Conservation (phyloP, 768 basidiomycete genomes). For the Termitomyces eurrhizus region DNA sequence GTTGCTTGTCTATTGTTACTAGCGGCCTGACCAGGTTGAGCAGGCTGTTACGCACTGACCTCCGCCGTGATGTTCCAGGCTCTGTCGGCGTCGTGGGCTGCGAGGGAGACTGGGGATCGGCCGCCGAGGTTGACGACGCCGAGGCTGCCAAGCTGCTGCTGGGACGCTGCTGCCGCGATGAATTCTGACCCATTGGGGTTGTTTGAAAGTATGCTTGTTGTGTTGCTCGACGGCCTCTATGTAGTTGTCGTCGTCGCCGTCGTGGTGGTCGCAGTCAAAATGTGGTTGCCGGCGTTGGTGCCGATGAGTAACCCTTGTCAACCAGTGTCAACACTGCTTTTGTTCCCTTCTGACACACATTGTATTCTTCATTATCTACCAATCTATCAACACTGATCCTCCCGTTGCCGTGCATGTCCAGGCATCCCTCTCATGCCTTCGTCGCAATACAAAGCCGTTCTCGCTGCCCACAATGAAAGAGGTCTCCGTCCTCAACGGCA, state of each 20-base stretch:
- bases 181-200: slow-evolving; percentile 1
- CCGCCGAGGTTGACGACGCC: not conserved
- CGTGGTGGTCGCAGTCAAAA: slow-evolving; percentile 3
- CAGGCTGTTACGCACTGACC: slow-evolving; percentile 31
- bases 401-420: slow-evolving; percentile 45
- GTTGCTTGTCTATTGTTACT: slow-evolving; percentile 10
- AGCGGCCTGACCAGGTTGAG: slow-evolving; percentile 25
- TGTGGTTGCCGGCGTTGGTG: slow-evolving; percentile 17
- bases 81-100: not conserved
- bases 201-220: not conserved
- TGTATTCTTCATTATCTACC: not conserved
- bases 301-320: slow-evolving; percentile 16
- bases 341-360: not conserved
- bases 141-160: slow-evolving; percentile 3
- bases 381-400: slow-evolving; percentile 20
- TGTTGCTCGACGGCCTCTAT: slow-evolving; percentile 8
- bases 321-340: slow-evolving; percentile 8
- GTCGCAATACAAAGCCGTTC: slow-evolving; percentile 44
- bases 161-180: slow-evolving; percentile 12
- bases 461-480: slow-evolving; percentile 49
- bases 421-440: slow-evolving; percentile 16
- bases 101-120: slow-evolving; percentile 1
- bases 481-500: slow-evolving; percentile 19
- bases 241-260: not conserved
- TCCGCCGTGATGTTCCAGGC: slow-evolving; percentile 15